Percentiles rank a stretch among this genome's conserved stretches.
These are phyloP conservation scores for Setaria italica DNA, from an alignment of 202 grass and related monocot genomes.

Conservation along the genomic window DNA sequence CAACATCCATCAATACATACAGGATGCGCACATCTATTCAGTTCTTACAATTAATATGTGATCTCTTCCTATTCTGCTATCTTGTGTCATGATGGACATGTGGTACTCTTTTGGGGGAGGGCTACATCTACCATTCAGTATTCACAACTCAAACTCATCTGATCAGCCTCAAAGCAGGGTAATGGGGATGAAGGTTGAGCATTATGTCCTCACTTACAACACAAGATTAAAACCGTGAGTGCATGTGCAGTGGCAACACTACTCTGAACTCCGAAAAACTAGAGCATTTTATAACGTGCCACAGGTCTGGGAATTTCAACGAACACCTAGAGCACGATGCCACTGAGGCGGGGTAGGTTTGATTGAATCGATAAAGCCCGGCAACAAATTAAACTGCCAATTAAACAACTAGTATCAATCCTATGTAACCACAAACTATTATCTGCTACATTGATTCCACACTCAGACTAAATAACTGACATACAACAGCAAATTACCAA, in stretches of 20 bases:
- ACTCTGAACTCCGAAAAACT: neutral
- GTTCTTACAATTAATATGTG: no score
- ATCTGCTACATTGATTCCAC: neutral
- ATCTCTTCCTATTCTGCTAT: neutral
- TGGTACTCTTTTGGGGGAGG: neutral
- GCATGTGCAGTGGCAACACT: neutral
- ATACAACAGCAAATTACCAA: slow-evolving; percentile 57
- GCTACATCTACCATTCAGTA: neutral
- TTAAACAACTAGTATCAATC: neutral
- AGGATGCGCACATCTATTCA: neutral
- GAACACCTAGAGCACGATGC: slow-evolving; percentile 9
- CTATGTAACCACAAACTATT: no score
- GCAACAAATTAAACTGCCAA: no score
- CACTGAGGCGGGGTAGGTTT: neutral
- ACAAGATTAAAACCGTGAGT: neutral
- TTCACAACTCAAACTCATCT: neutral
- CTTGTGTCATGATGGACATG: neutral
- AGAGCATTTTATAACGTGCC: no score
- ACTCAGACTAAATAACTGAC: neutral
- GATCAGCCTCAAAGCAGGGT: neutral
- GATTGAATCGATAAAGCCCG: neutral
- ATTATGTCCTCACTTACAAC: neutral
- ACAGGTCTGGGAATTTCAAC: neutral
- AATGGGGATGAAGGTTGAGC: neutral
- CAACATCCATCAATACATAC: neutral